Percentiles rank a stretch among this genome's conserved stretches.
Evolutionary conservation across 2,329 filamentous ascomycete species (phyloP).

Genomic region (Plectosphaerella sp.): DNA sequence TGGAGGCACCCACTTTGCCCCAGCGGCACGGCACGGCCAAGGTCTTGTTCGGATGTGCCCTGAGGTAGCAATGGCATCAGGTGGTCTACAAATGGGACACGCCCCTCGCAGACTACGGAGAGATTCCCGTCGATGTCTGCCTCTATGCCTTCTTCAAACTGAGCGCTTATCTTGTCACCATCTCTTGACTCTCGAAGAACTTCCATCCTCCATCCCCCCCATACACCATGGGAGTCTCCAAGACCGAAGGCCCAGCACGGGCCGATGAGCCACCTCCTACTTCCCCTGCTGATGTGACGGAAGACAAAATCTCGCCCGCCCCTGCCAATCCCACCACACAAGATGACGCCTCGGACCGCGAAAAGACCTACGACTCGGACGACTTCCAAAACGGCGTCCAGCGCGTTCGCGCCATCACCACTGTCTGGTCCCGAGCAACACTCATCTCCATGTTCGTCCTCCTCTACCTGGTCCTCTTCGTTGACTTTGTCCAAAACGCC

Average conservation of each 20-base stretch:
- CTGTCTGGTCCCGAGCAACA: slow-evolving; percentile 30
- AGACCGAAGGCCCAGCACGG: no score
- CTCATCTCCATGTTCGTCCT: slow-evolving; percentile 29
- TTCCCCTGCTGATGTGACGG: no score
- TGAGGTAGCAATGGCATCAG: no score
- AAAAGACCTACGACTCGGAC: slow-evolving; percentile 12
- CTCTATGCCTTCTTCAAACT: not conserved
- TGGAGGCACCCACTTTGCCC: no score
- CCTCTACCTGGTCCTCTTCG: slow-evolving; percentile 33
- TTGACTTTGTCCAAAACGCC: slow-evolving; percentile 27
- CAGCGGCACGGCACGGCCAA: no score
- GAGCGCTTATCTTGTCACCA: not conserved
- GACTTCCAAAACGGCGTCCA: slow-evolving; percentile 33
- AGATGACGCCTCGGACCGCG: no score
- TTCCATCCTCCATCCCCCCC: not conserved
- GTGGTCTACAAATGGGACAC: no score
- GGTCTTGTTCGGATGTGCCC: no score
- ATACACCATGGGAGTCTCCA: no score
- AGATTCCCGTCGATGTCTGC: not conserved
- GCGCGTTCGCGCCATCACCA: slow-evolving; percentile 32
- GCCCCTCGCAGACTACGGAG: no score
- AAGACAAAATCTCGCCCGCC: not conserved
- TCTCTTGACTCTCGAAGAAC: not conserved
- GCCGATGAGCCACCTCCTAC: no score
- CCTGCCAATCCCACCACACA: slow-evolving; percentile 3